Conservation (phyloP, 2,329 filamentous ascomycete genomes). For the Penicillium sp. region DNA sequence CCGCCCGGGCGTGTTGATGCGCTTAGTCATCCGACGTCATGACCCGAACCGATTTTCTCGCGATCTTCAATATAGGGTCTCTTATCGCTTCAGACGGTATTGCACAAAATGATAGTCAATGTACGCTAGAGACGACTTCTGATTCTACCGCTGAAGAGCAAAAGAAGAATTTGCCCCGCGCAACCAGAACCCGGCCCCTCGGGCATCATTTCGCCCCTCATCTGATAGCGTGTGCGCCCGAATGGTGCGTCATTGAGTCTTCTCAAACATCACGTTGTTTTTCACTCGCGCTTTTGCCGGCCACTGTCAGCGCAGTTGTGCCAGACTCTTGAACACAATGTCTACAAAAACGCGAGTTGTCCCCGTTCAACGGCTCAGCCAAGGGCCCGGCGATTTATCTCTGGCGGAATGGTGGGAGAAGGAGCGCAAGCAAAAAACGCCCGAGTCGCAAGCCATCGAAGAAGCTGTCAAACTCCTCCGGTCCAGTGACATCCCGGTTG, state of each 20-base stretch:
- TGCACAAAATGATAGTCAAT: constrained; percentile 11
- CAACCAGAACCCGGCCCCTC: constrained; percentile 5
- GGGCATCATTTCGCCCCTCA: constrained; percentile 13
- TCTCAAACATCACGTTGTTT: constrained; percentile 23
- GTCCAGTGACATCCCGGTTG: constrained; percentile 65
- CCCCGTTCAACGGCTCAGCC: constrained; percentile 33
- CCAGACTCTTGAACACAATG: constrained; percentile 19
- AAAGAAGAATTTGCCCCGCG: neutral
- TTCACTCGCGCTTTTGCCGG: constrained; percentile 24
- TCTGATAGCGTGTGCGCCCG: constrained; percentile 11
- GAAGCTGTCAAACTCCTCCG: constrained; percentile 60
- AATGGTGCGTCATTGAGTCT: constrained; percentile 16
- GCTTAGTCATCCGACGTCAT: constrained; percentile 24
- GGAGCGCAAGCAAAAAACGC: constrained; percentile 30
- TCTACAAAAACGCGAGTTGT: constrained; percentile 29
- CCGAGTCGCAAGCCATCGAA: constrained; percentile 47
- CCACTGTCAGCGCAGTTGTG: constrained; percentile 25
- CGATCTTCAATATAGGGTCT: constrained; percentile 7
- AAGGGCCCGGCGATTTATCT: constrained; percentile 26
- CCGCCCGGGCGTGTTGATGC: neutral
- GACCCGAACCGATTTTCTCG: constrained; percentile 8
- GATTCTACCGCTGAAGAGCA: neutral
- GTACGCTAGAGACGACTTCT: constrained; percentile 5
- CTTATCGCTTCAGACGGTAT: constrained; percentile 5
- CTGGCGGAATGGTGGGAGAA: constrained; percentile 35